phyloP scores from a whole-genome alignment of 306 rosid genomes.

The Vachellia collinsii region DNA sequence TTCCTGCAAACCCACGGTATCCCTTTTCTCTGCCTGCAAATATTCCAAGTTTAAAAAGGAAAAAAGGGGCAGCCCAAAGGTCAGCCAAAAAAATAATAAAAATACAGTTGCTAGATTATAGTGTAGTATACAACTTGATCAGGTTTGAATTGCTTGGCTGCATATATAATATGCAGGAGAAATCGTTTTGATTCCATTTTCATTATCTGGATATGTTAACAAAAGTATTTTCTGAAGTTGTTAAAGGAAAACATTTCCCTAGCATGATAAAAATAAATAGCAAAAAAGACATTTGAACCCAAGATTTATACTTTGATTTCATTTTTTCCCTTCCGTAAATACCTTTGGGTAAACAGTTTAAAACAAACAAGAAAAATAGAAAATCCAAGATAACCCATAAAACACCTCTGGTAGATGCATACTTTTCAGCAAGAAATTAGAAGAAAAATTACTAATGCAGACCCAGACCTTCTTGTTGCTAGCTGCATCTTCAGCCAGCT shows the following conservation, averaged over 20 bases:
- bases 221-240: background rate
- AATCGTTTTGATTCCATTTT: background rate
- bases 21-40: slow-evolving; percentile 82
- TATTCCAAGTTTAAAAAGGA: slow-evolving; percentile 14
- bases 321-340: too few relatives aligned
- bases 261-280: too few relatives aligned
- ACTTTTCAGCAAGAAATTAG: too few relatives aligned
- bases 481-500: too few relatives aligned
- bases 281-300: too few relatives aligned
- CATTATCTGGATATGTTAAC: slow-evolving; percentile 13
- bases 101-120: slow-evolving; percentile 17
- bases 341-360: too few relatives aligned
- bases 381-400: too few relatives aligned
- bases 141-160: slow-evolving; percentile 10
- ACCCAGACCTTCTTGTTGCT: too few relatives aligned
- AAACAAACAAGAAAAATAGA: too few relatives aligned
- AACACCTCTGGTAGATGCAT: too few relatives aligned
- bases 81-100: slow-evolving; percentile 35
- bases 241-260: slow-evolving; percentile 3
- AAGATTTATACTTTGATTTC: too few relatives aligned
- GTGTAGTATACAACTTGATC: slow-evolving; percentile 14
- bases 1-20: slow-evolving; percentile 76
- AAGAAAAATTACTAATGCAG: too few relatives aligned
- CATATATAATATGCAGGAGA: slow-evolving; percentile 19
- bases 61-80: slow-evolving; percentile 25